Evolutionary conservation across 139 green algal species (phyloP).

Genomic region (Limnomonas spitsbergensis): DNA sequence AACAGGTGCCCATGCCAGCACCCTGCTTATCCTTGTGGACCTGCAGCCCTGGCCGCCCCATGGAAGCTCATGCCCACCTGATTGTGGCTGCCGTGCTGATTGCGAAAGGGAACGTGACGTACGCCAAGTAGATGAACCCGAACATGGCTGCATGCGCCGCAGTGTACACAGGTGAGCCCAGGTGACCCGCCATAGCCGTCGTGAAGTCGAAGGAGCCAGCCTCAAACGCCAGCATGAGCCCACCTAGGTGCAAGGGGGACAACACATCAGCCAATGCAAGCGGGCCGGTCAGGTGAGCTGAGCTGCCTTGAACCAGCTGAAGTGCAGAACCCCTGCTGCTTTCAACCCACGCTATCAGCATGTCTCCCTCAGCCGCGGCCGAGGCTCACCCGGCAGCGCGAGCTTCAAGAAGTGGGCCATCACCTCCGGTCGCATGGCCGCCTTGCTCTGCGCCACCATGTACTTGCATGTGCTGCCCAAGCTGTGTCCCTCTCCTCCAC

Average conservation of each 20-base stretch:
- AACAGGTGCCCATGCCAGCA: too few relatives aligned
- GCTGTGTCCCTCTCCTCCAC: not conserved
- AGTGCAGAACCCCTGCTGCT: too few relatives aligned
- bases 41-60: too few relatives aligned
- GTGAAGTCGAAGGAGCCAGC: slow-evolving; percentile 40
- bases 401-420: not conserved
- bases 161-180: slow-evolving; percentile 24
- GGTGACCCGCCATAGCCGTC: slow-evolving; percentile 30
- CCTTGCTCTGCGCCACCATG: not conserved
- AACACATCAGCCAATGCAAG: too few relatives aligned
- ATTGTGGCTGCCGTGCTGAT: slow-evolving; percentile 2
- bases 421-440: not conserved
- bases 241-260: not conserved
- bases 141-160: slow-evolving; percentile 39
- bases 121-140: slow-evolving; percentile 20
- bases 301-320: too few relatives aligned
- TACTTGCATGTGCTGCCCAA: not conserved
- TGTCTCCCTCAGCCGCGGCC: too few relatives aligned
- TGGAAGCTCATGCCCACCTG: too few relatives aligned
- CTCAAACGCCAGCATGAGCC: slow-evolving; percentile 34
- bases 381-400: not conserved
- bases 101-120: not conserved
- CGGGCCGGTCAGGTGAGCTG: too few relatives aligned
- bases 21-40: too few relatives aligned
- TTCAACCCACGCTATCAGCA: too few relatives aligned